Percentiles rank a stretch among this genome's conserved stretches.
These are phyloP conservation scores for Uromyces viciae-fabae DNA, from an alignment of 1,284 basidiomycete genomes.

Conservation along the genomic window DNA sequence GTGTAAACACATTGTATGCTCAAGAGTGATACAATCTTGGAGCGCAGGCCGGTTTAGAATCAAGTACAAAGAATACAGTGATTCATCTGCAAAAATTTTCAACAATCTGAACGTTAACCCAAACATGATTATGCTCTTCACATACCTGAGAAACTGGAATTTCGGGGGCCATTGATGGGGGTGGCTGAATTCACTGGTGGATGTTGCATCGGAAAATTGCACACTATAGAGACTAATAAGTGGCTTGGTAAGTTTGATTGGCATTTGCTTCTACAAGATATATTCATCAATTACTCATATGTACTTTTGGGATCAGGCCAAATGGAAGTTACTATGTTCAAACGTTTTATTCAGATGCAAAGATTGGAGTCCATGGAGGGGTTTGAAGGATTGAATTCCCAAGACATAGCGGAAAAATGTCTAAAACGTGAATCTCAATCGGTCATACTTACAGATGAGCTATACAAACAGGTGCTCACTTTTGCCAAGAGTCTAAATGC, in stretches of 20 bases:
- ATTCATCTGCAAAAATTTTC: background rate
- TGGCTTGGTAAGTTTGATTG: background rate
- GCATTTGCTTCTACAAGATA: background rate
- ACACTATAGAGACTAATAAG: background rate
- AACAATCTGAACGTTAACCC: background rate
- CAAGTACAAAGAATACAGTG: background rate
- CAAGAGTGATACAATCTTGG: background rate
- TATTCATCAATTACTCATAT: background rate
- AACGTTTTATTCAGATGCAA: background rate
- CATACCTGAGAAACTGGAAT: background rate
- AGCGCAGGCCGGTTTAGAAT: background rate
- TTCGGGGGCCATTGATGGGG: background rate
- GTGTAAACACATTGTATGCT: background rate
- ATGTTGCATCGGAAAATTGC: background rate
- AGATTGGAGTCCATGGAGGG: background rate
- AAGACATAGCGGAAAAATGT: background rate
- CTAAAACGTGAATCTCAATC: background rate
- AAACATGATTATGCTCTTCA: constrained; percentile 6
- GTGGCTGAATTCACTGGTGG: background rate
- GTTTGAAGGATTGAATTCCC: background rate
- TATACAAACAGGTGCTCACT: background rate
- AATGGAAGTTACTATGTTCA: background rate
- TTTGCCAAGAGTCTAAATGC: background rate
- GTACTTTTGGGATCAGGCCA: background rate
- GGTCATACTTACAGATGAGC: background rate